phyloP scores from a whole-genome alignment of 208 protist species.

The Trypanosoma platydactyli region DNA sequence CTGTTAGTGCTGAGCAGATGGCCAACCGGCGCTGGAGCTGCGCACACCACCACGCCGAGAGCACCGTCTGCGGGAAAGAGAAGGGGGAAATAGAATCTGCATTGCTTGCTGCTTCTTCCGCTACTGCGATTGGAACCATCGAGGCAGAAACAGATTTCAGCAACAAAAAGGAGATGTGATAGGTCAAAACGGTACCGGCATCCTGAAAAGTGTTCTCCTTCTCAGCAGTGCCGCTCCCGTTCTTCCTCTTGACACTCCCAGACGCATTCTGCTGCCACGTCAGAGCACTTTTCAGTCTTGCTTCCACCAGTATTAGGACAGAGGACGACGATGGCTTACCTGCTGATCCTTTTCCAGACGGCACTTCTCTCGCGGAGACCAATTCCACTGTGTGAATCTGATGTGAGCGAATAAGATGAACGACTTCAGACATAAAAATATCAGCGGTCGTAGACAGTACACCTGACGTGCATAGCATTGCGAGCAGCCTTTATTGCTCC shows the following conservation, averaged over 20 bases:
- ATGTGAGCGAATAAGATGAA: conserved; percentile 25
- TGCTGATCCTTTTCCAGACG: background rate
- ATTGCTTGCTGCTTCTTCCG: background rate
- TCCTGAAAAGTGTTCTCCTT: background rate
- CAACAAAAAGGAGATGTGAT: conserved; percentile 22
- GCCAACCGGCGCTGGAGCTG: conserved; percentile 58
- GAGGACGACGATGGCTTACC: background rate
- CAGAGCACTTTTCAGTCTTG: conserved; percentile 15
- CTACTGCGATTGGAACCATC: background rate
- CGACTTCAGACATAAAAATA: conserved; percentile 12
- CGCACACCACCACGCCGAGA: conserved; percentile 57
- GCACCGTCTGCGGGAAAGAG: background rate
- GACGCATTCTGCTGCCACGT: conserved; percentile 8
- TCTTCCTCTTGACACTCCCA: background rate
- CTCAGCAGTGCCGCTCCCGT: no score
- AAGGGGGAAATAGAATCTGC: background rate
- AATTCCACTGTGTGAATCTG: conserved; percentile 33
- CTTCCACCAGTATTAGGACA: conserved; percentile 15
- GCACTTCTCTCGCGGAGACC: conserved; percentile 12
- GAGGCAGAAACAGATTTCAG: background rate
- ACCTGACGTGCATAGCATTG: background rate
- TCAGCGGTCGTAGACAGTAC: conserved; percentile 19
- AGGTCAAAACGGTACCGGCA: conserved; percentile 14
- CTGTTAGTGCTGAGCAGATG: conserved; percentile 37
- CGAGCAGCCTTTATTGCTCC: background rate